Evolutionary conservation across 495 filamentous ascomycete species (phyloP).

Genomic region (Podospora appendiculata): DNA sequence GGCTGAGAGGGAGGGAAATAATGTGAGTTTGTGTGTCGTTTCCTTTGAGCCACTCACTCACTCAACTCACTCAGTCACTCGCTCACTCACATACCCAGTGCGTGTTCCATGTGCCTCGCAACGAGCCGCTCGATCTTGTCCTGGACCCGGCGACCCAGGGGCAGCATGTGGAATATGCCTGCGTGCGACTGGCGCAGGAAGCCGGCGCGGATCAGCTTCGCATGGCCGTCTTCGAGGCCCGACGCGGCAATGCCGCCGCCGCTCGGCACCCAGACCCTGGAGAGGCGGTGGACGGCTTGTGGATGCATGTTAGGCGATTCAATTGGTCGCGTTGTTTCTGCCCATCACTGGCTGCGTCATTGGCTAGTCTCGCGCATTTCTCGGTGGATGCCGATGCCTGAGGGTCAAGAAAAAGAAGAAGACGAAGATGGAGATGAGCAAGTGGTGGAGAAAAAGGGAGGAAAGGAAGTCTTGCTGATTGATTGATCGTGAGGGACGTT

Average conservation of each 20-base stretch:
- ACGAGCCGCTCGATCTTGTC: slow-evolving; percentile 80
- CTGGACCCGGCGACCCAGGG: slow-evolving; percentile 82
- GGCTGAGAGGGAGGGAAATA: slow-evolving; percentile 33
- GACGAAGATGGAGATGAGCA: too few species aligned
- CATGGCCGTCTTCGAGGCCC: slow-evolving; percentile 58
- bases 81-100: slow-evolving; percentile 47
- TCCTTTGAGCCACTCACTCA: too few species aligned
- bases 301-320: slow-evolving; percentile 8
- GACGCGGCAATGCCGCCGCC: slow-evolving; percentile 57
- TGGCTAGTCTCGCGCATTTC: too few species aligned
- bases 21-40: too few species aligned
- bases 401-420: too few species aligned
- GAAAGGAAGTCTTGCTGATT: too few species aligned
- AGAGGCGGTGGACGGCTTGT: slow-evolving; percentile 41
- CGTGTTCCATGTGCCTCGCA: slow-evolving; percentile 77
- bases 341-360: too few species aligned
- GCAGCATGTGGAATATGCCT: slow-evolving; percentile 88
- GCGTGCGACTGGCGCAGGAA: slow-evolving; percentile 82
- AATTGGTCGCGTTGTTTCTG: too few species aligned
- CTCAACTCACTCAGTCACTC: too few species aligned
- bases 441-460: too few species aligned
- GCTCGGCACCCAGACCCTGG: slow-evolving; percentile 69
- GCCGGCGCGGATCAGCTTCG: slow-evolving; percentile 67
- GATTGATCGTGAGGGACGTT: too few species aligned
- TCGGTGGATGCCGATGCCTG: too few species aligned